These are phyloP conservation scores for Aspergillus transmontanensis DNA, from an alignment of 2,329 filamentous ascomycete genomes.

Conservation along the genomic window DNA sequence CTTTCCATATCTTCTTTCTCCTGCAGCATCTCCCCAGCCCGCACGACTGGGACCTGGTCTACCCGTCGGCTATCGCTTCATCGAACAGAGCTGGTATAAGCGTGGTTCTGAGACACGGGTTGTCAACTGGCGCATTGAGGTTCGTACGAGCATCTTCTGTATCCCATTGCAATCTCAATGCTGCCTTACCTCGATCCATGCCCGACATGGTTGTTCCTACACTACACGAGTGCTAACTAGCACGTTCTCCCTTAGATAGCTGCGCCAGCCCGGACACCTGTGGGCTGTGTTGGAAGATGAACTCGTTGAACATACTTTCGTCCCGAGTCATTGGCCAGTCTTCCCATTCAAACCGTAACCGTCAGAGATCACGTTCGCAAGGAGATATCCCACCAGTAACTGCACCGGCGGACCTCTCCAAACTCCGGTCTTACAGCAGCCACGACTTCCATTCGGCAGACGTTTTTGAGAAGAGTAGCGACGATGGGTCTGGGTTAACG, in stretches of 20 bases:
- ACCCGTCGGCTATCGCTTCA: slow-evolving; percentile 7
- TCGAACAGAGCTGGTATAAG: slow-evolving; percentile 14
- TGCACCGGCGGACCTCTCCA: slow-evolving; percentile 36
- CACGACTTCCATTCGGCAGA: slow-evolving; percentile 39
- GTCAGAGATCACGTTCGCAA: slow-evolving; percentile 58
- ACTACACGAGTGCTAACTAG: slow-evolving; percentile 16
- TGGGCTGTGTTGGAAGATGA: slow-evolving; percentile 71
- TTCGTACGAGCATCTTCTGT: slow-evolving; percentile 24
- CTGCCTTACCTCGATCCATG: slow-evolving; percentile 20
- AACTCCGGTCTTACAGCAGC: slow-evolving; percentile 47
- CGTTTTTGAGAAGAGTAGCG: slow-evolving; percentile 30
- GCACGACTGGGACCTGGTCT: not conserved
- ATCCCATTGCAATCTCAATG: slow-evolving; percentile 17
- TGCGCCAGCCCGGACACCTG: slow-evolving; percentile 44
- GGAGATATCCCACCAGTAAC: slow-evolving; percentile 45
- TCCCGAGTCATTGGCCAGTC: slow-evolving; percentile 72
- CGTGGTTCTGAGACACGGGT: slow-evolving; percentile 30
- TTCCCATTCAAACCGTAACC: slow-evolving; percentile 49
- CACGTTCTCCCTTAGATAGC: slow-evolving; percentile 30
- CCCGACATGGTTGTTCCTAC: slow-evolving; percentile 8
- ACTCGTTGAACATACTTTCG: slow-evolving; percentile 93
- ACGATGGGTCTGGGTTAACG: slow-evolving; percentile 24
- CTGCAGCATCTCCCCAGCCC: not conserved
- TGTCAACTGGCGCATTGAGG: slow-evolving; percentile 44
- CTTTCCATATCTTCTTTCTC: not conserved